Base-by-base conservation (phyloP, 768 basidiomycete species). In the Paxillus ammoniavirescens region DNA sequence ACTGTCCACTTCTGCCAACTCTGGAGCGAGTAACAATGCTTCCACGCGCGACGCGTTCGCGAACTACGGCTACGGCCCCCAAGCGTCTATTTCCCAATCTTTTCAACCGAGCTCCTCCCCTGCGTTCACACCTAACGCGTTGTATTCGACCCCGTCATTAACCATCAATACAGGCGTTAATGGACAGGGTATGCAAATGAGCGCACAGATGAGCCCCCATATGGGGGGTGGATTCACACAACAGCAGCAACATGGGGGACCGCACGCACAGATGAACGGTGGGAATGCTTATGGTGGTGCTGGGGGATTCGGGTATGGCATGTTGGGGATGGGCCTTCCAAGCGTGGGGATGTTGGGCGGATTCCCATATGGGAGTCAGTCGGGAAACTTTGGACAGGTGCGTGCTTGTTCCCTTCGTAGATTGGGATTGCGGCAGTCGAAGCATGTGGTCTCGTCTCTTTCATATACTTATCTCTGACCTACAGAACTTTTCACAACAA, bases 51-150 rank as follows among this genome's bases (percentile, higher is more conserved):
- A 90, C 67, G 81, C 84, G 21, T 92, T 89, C 66, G 88, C 89
- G 55, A 92, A 91, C 77, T 92, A 92, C 63, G 91, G 91, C 58
- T 93, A 92, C 64, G 89, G 89, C 18, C 84, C 87, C 15, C 84
- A 88, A 61, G 84, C 86, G 31, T 81, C 72, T 69, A 81, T 84
- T 56, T 68, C 77, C 48, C 86, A 86, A 61, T 73, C 75, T 17
- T 85, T 79, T 68, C 70, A 70, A 38, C 65, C 65, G 1, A 77
- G 64, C 62, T 75, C 70, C 66, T 79, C 78, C 28, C 73, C 68
- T 60, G 75, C 60, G 52, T 85, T 84, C 67, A 65, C 74, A 42
- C 75, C 74, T 60, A 85, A 77, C 65, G 81, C 82, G 31, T 76
- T 91, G 58, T 91, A 91, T 67, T 83, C 87, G 47, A 87, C 89